Percentiles rank a stretch among this genome's conserved stretches.
phyloP scores from a whole-genome alignment of 2,329 filamentous ascomycete genomes.

The Malbranchea zuffiana region DNA sequence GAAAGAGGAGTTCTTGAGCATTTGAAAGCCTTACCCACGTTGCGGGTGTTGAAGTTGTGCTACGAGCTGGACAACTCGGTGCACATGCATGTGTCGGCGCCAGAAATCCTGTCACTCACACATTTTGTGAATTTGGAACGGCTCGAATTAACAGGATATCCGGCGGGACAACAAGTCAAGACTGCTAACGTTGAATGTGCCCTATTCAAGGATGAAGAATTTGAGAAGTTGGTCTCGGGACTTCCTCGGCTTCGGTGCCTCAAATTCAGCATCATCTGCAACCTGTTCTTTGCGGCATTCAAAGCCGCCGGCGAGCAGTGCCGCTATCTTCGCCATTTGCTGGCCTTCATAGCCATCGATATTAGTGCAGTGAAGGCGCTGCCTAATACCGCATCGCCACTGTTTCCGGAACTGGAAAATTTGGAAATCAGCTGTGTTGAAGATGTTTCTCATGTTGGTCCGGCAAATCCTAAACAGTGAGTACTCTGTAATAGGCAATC shows the following conservation, averaged over 20 bases:
- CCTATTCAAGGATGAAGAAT: slow-evolving; percentile 1
- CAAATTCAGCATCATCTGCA: slow-evolving; percentile 2
- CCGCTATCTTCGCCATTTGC: neutral
- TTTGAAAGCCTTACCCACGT: neutral
- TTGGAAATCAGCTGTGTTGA: too few relatives aligned
- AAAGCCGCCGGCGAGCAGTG: neutral
- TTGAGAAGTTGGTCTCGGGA: neutral
- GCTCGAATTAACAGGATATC: slow-evolving; percentile 3
- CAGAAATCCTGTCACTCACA: slow-evolving; percentile 6
- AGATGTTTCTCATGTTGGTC: too few relatives aligned
- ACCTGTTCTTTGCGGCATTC: slow-evolving; percentile 2
- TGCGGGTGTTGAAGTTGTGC: neutral
- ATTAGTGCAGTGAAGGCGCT: neutral
- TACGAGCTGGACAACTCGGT: neutral
- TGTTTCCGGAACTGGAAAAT: slow-evolving; percentile 1
- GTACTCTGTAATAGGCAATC: too few relatives aligned
- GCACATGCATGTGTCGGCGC: neutral
- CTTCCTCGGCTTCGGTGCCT: slow-evolving; percentile 2
- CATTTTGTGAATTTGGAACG: slow-evolving; percentile 1
- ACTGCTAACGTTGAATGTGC: too few relatives aligned
- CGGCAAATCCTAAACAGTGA: too few relatives aligned
- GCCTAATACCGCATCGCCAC: neutral
- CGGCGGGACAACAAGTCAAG: too few relatives aligned
- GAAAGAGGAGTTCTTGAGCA: neutral
- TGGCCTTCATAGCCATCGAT: slow-evolving; percentile 1